phyloP scores from a whole-genome alignment of 805 yeast genomes.

The Metschnikowia drakensbergensis region DNA sequence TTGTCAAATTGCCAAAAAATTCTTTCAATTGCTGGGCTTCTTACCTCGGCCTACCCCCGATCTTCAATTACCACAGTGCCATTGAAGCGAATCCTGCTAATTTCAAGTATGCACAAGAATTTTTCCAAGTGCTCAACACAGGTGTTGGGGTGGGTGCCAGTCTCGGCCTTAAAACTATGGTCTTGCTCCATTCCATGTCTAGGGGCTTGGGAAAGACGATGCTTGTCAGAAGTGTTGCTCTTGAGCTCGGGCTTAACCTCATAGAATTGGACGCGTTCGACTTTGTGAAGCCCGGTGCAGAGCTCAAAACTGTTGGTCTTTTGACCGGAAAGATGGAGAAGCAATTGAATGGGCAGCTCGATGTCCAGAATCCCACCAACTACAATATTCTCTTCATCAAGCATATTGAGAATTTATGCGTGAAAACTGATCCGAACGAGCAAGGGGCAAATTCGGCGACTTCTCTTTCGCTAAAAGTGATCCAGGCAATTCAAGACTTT shows the following conservation, averaged over 20 bases:
- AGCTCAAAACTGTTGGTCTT: slow-evolving; percentile 72
- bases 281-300: slow-evolving; percentile 64
- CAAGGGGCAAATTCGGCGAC: slow-evolving; percentile 38
- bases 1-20: slow-evolving; percentile 34
- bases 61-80: slow-evolving; percentile 32
- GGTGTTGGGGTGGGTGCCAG: slow-evolving; percentile 33
- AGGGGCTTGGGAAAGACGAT: slow-evolving; percentile 79
- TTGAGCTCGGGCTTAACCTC: slow-evolving; percentile 60
- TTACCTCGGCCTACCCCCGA: slow-evolving; percentile 43
- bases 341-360: slow-evolving; percentile 27
- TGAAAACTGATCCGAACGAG: slow-evolving; percentile 58
- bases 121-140: slow-evolving; percentile 55
- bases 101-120: slow-evolving; percentile 47
- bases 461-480: slow-evolving; percentile 50
- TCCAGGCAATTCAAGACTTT: slow-evolving; percentile 54
- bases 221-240: slow-evolving; percentile 51
- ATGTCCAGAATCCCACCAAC: slow-evolving; percentile 28
- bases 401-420: slow-evolving; percentile 75
- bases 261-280: slow-evolving; percentile 69
- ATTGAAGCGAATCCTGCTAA: slow-evolving; percentile 21
- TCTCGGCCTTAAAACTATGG: slow-evolving; percentile 51
- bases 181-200: slow-evolving; percentile 63
- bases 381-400: slow-evolving; percentile 52
- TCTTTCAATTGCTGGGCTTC: slow-evolving; percentile 40
- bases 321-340: slow-evolving; percentile 74